A percentile compares a stretch with the other conserved stretches of the same genome.
These are phyloP conservation scores for Mortierella sp. DNA, from an alignment of 371 early-diverging fungal species.

Conservation along the genomic window DNA sequence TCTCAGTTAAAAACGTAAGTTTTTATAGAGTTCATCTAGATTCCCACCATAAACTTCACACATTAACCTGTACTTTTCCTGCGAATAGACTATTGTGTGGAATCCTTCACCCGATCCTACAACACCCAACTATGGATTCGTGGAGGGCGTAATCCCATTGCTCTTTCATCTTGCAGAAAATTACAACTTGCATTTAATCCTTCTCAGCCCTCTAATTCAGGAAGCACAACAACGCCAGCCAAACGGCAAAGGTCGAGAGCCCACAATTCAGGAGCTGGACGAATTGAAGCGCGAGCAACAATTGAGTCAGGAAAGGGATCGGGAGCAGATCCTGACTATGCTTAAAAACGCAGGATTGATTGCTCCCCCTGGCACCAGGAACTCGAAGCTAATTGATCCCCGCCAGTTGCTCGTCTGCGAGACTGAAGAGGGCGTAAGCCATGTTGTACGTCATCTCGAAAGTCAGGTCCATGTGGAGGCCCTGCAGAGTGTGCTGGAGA, in stretches of 20 bases:
- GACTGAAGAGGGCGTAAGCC: constrained; percentile 66
- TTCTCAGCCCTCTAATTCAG: constrained; percentile 46
- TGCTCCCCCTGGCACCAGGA: constrained; percentile 17
- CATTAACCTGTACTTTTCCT: background rate
- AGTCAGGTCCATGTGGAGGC: constrained; percentile 60
- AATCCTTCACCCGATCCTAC: constrained; percentile 70
- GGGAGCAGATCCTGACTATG: constrained; percentile 61
- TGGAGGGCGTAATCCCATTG: constrained; percentile 59
- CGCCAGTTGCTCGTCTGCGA: constrained; percentile 67
- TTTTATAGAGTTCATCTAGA: background rate
- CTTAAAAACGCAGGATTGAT: constrained; percentile 61
- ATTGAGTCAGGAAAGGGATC: constrained; percentile 59
- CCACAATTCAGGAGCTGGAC: constrained; percentile 42
- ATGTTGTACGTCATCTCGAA: constrained; percentile 70
- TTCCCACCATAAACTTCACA: background rate
- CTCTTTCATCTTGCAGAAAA: constrained; percentile 58
- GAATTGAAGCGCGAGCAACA: constrained; percentile 35
- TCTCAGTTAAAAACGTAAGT: constrained; percentile 54
- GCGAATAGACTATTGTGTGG: constrained; percentile 65
- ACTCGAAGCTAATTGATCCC: constrained; percentile 59
- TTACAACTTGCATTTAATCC: constrained; percentile 63
- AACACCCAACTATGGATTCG: constrained; percentile 68
- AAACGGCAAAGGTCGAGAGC: constrained; percentile 34
- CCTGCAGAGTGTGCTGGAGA: constrained; percentile 39
- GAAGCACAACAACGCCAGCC: constrained; percentile 13